Conservation (phyloP, 108 stramenopile genomes). For the Seminavis robusta region DNA sequence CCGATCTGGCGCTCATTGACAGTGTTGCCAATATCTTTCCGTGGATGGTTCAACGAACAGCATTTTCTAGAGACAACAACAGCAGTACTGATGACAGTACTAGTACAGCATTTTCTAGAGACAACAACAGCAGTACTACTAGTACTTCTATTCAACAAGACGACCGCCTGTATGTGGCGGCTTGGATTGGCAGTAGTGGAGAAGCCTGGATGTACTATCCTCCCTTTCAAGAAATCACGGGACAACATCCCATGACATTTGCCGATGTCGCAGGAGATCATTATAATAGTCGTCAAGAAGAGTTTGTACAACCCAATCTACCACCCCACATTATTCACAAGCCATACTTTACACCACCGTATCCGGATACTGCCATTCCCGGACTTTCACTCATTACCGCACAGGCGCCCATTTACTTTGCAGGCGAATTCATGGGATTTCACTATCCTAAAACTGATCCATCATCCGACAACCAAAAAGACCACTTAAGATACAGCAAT, state of each 20-base stretch:
- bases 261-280: background rate
- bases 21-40: slow-evolving; percentile 17
- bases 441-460: slow-evolving; percentile 7
- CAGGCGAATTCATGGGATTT: slow-evolving; percentile 11
- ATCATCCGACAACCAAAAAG: too few relatives aligned
- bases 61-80: too few relatives aligned
- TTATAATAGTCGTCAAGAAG: background rate
- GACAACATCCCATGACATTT: background rate
- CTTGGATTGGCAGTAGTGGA: background rate
- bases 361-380: slow-evolving; percentile 21
- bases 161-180: slow-evolving; percentile 17
- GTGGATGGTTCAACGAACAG: slow-evolving; percentile 28
- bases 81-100: slow-evolving; percentile 4
- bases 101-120: too few relatives aligned
- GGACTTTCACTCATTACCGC: slow-evolving; percentile 23
- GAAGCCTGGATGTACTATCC: slow-evolving; percentile 7
- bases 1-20: slow-evolving; percentile 15
- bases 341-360: slow-evolving; percentile 6
- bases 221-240: background rate
- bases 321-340: slow-evolving; percentile 7
- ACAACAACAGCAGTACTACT: too few relatives aligned
- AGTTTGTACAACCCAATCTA: background rate
- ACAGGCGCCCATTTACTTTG: slow-evolving; percentile 24
- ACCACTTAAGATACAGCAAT: too few relatives aligned
- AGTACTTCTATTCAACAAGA: too few relatives aligned